Evolutionary conservation across 768 basidiomycete species (phyloP).

Genomic region (Daedalea quercina): DNA sequence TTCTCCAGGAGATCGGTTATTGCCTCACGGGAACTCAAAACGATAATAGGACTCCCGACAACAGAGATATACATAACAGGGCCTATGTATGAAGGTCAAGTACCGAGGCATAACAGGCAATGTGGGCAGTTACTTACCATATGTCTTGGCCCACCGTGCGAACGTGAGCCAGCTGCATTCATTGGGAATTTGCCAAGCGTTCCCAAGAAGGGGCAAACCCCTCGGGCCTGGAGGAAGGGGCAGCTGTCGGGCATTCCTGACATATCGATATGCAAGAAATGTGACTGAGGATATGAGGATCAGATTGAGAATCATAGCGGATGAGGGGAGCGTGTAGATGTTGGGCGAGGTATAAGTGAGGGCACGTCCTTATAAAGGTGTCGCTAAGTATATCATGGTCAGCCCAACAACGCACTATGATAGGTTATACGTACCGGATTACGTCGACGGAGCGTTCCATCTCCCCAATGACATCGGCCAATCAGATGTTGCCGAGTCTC

Average conservation of each 20-base stretch:
- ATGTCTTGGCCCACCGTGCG: slow-evolving; percentile 1
- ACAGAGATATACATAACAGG: slow-evolving; percentile 16
- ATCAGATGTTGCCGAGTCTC: too few species aligned
- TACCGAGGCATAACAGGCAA: too few species aligned
- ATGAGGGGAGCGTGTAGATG: too few species aligned
- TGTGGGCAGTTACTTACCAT: background rate
- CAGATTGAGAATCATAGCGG: background rate
- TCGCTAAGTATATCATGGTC: too few species aligned
- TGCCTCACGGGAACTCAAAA: slow-evolving; percentile 22
- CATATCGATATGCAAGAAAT: background rate
- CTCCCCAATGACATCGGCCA: too few species aligned
- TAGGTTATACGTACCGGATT: too few species aligned
- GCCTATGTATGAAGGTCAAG: too few species aligned
- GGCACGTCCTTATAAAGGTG: too few species aligned
- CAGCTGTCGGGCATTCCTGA: background rate
- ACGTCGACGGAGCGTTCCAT: too few species aligned
- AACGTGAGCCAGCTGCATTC: slow-evolving; percentile 1
- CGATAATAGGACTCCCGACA: slow-evolving; percentile 14
- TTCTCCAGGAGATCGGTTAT: slow-evolving; percentile 25
- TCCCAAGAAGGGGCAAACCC: slow-evolving; percentile 19
- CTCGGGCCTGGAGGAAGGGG: slow-evolving; percentile 20
- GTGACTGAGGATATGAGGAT: background rate
- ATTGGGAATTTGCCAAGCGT: slow-evolving; percentile 9
- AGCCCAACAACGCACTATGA: too few species aligned
- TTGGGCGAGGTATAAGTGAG: too few species aligned